Base-by-base conservation (phyloP, 2,329 filamentous ascomycete genomes). In the Graphilbum sp. region DNA sequence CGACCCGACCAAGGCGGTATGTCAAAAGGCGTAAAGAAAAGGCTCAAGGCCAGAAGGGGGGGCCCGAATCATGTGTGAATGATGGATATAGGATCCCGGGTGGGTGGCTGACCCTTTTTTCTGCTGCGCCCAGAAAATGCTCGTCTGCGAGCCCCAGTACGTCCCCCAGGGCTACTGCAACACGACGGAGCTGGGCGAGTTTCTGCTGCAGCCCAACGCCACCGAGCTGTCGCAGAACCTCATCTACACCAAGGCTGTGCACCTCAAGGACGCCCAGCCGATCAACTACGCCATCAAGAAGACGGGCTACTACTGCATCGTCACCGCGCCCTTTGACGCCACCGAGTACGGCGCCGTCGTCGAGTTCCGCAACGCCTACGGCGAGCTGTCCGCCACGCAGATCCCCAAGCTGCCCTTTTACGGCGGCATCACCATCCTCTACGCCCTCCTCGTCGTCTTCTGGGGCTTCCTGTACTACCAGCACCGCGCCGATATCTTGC, bases 371-470 rank as follows among this genome's bases (percentile, higher is more conserved):
- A 96, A 98, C 58, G 82, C 90, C 3, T 98, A 92, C 54, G 90
- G 90, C 54, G 88, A 98, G 63, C 76, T 98, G 40, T 83, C 87
- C 5, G 90, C 86, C 8, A 86, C 86, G 2, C 88, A 98, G 57
- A 95, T 98, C 47, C 81, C 92, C 17, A 98, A 98, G 58, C 67
- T 98, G 41, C 88, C 90, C 3, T 98, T 98, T 56, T 98, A 98
- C 52, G 90, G 88, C 34, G 88, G 81, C 41, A 76, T 96, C 48
- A 88, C 87, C 1, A 87, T 98, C 45, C 74, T 93, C 24, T 98
- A 98, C 58, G 86, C 86, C 36, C 70, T 96, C 17, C 73, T 96
- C 47, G 77, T 75, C 47, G 70, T 75, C 55, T 88, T 86, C 57
- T 98, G 90, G 90, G 85, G 73, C 10, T 94, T 95, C 58, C 67